These are phyloP conservation scores for Torrubiella hemipterigena DNA, from an alignment of 2,329 filamentous ascomycete genomes.

Conservation along the genomic window DNA sequence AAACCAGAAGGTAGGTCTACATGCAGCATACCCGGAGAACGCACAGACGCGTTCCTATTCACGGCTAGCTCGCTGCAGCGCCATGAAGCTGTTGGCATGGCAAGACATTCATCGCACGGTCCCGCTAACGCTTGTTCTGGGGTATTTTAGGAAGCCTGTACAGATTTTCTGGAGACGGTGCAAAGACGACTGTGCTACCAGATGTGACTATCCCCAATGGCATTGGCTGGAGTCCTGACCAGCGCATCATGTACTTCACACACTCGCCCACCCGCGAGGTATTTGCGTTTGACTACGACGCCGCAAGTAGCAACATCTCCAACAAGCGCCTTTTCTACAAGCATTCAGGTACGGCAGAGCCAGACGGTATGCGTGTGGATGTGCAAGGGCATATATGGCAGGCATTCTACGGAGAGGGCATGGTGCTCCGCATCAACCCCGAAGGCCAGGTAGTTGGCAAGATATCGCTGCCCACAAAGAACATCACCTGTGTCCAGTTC, in stretches of 20 bases:
- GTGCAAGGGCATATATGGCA: slow-evolving; percentile 80
- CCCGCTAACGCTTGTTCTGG: background rate
- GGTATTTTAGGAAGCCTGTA: slow-evolving; percentile 67
- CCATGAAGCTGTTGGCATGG: no score
- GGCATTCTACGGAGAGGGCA: slow-evolving; percentile 67
- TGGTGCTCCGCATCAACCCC: slow-evolving; percentile 63
- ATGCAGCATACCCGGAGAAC: slow-evolving; percentile 7
- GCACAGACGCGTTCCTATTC: slow-evolving; percentile 1
- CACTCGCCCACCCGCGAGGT: slow-evolving; percentile 64
- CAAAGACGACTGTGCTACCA: slow-evolving; percentile 46
- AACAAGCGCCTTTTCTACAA: slow-evolving; percentile 64
- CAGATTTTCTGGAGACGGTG: slow-evolving; percentile 53
- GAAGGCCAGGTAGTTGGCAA: slow-evolving; percentile 61
- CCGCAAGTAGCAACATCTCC: slow-evolving; percentile 48
- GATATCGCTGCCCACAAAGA: slow-evolving; percentile 63
- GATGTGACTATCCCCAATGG: slow-evolving; percentile 73
- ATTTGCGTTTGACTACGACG: slow-evolving; percentile 62
- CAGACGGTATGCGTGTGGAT: slow-evolving; percentile 80
- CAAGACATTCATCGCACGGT: no score
- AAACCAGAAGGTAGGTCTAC: slow-evolving; percentile 42
- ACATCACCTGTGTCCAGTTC: slow-evolving; percentile 73
- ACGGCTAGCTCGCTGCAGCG: no score
- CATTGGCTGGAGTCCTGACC: slow-evolving; percentile 65
- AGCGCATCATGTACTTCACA: slow-evolving; percentile 69
- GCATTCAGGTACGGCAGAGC: slow-evolving; percentile 52